Conservation (phyloP, 352 stramenopile genomes). For the Globisporangium orthogonon region DNA sequence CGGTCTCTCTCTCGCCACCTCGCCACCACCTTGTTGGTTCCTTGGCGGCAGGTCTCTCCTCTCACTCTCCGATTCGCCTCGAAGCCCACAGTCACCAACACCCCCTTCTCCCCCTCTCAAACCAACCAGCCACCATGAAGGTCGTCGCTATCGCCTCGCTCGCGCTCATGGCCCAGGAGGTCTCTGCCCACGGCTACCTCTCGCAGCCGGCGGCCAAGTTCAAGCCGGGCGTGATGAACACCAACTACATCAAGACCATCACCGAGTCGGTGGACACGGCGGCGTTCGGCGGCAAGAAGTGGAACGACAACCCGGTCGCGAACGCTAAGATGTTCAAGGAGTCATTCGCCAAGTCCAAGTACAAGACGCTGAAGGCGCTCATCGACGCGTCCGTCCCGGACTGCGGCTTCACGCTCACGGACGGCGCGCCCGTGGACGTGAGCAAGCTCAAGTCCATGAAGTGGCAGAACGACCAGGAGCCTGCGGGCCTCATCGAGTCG, state of each 20-base stretch:
- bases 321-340: slow-evolving; percentile 40
- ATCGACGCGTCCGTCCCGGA: slow-evolving; percentile 22
- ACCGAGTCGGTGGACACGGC: slow-evolving; percentile 5
- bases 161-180: slow-evolving; percentile 16
- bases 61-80: too few relatives aligned
- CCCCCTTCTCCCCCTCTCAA: too few relatives aligned
- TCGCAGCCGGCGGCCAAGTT: slow-evolving; percentile 18
- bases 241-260: slow-evolving; percentile 27
- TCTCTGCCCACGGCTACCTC: slow-evolving; percentile 33
- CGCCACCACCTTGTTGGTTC: too few relatives aligned
- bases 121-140: slow-evolving; percentile 6
- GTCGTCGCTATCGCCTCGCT: slow-evolving; percentile 18
- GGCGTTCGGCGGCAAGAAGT: slow-evolving; percentile 39
- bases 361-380: slow-evolving; percentile 30
- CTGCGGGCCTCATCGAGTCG: slow-evolving; percentile 15
- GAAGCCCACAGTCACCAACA: too few relatives aligned
- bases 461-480: slow-evolving; percentile 42
- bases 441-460: slow-evolving; percentile 26
- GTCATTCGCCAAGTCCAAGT: slow-evolving; percentile 28
- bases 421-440: slow-evolving; percentile 21
- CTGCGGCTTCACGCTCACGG: slow-evolving; percentile 18
- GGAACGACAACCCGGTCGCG: slow-evolving; percentile 32
- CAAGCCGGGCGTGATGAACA: slow-evolving; percentile 14
- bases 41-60: too few relatives aligned
- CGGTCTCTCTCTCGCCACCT: too few relatives aligned